Evolutionary conservation across 352 stramenopile species (phyloP).

Genomic region (Phytophthora megakarya): DNA sequence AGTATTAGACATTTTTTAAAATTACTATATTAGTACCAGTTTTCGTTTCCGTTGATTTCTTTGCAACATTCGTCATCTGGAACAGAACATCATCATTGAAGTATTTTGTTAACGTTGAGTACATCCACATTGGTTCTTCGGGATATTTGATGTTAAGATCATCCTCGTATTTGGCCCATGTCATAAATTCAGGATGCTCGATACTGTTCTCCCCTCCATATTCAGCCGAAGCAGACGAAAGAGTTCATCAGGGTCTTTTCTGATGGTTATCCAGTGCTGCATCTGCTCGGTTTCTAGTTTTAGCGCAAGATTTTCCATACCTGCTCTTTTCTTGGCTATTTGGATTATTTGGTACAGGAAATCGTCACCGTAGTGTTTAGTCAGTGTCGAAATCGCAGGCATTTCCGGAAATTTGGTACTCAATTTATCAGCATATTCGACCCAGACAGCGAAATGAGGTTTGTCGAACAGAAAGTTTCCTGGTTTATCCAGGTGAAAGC

Average conservation of each 20-base stretch:
- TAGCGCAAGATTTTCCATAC: background rate
- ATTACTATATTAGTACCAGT: too few species aligned
- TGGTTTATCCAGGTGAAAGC: background rate
- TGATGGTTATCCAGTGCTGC: background rate
- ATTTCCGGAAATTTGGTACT: background rate
- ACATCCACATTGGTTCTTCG: background rate
- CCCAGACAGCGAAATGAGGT: too few species aligned
- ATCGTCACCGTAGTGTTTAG: background rate
- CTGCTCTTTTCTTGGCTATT: background rate
- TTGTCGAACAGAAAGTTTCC: too few species aligned
- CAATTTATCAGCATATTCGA: background rate
- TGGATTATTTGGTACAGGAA: background rate
- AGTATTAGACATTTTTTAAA: too few species aligned
- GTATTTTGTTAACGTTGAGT: background rate
- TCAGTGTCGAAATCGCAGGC: background rate
- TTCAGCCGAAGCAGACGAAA: background rate
- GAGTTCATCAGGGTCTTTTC: too few species aligned
- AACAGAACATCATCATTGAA: background rate
- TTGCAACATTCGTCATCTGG: background rate
- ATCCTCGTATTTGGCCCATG: too few species aligned
- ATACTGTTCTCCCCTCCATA: background rate
- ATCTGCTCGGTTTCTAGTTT: constrained; percentile 1
- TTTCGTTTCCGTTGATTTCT: background rate
- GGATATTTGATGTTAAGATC: too few species aligned
- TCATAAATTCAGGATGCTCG: background rate